Conservation (phyloP, 345 rosid genomes). For the Sapria himalayana region DNA sequence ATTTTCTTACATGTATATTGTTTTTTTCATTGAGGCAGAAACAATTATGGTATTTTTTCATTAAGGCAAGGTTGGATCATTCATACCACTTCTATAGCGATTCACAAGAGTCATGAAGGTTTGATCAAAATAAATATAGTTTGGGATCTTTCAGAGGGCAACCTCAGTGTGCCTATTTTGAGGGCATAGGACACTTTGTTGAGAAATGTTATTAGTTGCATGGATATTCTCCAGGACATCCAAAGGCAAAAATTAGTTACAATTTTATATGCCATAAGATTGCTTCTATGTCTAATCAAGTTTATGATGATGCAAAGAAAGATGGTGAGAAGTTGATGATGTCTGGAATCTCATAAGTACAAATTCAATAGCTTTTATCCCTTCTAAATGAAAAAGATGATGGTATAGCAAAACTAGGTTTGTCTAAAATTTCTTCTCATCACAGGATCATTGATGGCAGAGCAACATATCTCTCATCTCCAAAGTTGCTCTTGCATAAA, state of each 20-base stretch:
- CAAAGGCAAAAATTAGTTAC: not conserved
- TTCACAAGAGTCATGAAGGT: too few species aligned
- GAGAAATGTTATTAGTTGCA: fast-evolving
- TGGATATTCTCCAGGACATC: not conserved
- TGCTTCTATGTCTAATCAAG: too few species aligned
- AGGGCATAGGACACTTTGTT: not conserved
- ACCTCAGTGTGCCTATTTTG: not conserved
- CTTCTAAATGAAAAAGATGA: not conserved
- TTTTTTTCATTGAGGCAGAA: too few species aligned
- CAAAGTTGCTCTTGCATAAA: not conserved
- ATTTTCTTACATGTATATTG: too few species aligned
- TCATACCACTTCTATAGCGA: too few species aligned
- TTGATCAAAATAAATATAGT: not conserved
- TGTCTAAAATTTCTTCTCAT: not conserved
- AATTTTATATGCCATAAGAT: fast-evolving
- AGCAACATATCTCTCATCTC: conserved; percentile 1
- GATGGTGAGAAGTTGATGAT: too few species aligned
- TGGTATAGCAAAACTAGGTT: not conserved
- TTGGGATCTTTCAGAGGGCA: not conserved
- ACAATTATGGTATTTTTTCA: too few species aligned
- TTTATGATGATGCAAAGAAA: not conserved
- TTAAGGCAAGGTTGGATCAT: too few species aligned
- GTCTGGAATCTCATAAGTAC: too few species aligned
- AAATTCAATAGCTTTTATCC: too few species aligned
- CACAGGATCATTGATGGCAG: conserved; percentile 3